Base-by-base conservation (phyloP, 768 basidiomycete species). In the Leccinum fibrillosum region DNA sequence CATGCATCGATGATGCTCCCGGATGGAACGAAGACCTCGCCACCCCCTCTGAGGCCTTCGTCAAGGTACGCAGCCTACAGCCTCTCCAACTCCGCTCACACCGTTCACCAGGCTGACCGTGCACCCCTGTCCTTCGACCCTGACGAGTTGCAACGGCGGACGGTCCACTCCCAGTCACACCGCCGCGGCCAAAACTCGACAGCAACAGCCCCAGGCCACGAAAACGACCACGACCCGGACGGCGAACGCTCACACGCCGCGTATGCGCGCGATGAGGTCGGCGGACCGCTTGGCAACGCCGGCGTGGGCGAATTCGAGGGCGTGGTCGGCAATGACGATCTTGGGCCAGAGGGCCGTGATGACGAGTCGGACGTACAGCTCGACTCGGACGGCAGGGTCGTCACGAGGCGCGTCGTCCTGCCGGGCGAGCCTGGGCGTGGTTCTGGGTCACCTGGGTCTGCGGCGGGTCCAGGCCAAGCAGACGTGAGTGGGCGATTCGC, bases 1-100 rank as follows among this genome's bases (percentile, higher is more conserved):
- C 63, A 69, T 78, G 82, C 10, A 78, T 80, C 55, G 62, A 72
- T n/a, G 62, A 77, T 11, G 85, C 86, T 0, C 87, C 86, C 3
- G 88, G 86, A 1, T 89, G 88, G 88, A 88, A 88, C 60, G 88
- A 89, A 62, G 68, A 71, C 25, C 78, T 89, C 12, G 88, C 88
- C 0, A 80, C 78, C 55, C 60, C 77, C 11, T 88, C 88, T 2
- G 88, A 89, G 70, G 88, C 88, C 4, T 71, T 74, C 17, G 75
- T 88, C 49, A 89, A 89, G 80, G 87, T 82, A 49, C 49, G n/a
- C 30, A 12, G 6, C 6, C 15, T 12, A 7, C 19, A 12, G 7
- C n/a, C 17, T 17, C 15, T 9, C n/a, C 2, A 15, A 17, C 19
- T 34, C 17, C 7, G 13, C 28, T 17, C 9, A 51, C 49, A 25